A percentile compares a stretch with the other conserved stretches of the same genome.
Evolutionary conservation across 2,329 filamentous ascomycete genomes (phyloP).

Genomic region (Penicillium sp.): DNA sequence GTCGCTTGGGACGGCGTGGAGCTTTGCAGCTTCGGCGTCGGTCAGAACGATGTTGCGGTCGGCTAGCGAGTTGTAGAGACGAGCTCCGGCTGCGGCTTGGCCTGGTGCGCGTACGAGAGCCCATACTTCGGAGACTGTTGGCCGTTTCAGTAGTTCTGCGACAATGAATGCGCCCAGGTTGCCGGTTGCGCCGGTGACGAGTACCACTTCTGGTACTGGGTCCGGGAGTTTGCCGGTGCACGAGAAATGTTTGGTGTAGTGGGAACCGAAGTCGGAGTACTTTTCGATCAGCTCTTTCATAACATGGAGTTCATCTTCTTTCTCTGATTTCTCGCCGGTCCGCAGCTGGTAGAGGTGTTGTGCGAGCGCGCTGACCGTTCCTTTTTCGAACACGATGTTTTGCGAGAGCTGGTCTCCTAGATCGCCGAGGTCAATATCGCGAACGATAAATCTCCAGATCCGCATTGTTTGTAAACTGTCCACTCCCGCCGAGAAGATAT

Average conservation of each 20-base stretch:
- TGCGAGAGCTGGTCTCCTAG: constrained; percentile 44
- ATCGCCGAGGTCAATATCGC: constrained; percentile 49
- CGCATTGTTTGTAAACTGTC: constrained; percentile 59
- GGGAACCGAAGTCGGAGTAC: constrained; percentile 44
- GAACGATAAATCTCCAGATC: constrained; percentile 52
- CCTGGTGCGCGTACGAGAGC: constrained; percentile 52
- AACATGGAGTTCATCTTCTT: constrained; percentile 41
- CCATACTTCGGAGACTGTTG: constrained; percentile 47
- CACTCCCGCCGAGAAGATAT: constrained; percentile 58
- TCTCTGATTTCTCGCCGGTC: constrained; percentile 33
- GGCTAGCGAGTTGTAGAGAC: constrained; percentile 46
- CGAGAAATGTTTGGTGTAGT: constrained; percentile 27
- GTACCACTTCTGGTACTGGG: constrained; percentile 27
- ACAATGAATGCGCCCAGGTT: constrained; percentile 61
- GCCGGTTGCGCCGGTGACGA: constrained; percentile 64
- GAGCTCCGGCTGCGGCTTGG: constrained; percentile 40
- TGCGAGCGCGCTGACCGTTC: constrained; percentile 48
- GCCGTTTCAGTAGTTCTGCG: constrained; percentile 39
- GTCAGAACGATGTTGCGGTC: constrained; percentile 32
- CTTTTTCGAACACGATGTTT: constrained; percentile 59
- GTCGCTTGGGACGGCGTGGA: constrained; percentile 48
- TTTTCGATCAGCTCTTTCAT: constrained; percentile 50
- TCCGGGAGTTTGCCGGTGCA: constrained; percentile 25
- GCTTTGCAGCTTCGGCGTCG: constrained; percentile 32
- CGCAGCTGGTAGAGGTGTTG: constrained; percentile 45